Conservation (phyloP, 306 rosid genomes). For the Quercus variabilis region DNA sequence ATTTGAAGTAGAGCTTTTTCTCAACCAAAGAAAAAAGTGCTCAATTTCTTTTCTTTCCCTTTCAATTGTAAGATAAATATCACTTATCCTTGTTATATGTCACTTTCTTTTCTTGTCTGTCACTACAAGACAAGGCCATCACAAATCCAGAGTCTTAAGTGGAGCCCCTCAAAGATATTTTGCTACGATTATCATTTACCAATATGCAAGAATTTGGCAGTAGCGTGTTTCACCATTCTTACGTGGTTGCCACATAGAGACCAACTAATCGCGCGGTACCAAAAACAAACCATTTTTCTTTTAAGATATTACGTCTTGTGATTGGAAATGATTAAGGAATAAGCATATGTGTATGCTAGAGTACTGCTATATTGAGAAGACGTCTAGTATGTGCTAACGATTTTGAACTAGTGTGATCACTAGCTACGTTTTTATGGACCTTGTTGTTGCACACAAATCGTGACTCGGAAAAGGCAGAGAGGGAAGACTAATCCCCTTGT, state of each 20-base stretch:
- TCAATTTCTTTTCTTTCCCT: background rate
- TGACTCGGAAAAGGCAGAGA: too few relatives aligned
- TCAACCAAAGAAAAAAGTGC: background rate
- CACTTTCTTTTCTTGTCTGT: background rate
- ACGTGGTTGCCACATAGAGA: background rate
- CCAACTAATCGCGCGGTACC: background rate
- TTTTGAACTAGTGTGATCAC: too few relatives aligned
- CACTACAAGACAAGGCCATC: background rate
- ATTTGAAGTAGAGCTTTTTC: background rate
- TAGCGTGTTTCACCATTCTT: background rate
- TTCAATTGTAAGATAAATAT: background rate
- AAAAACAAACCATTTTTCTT: background rate
- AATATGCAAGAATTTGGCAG: background rate
- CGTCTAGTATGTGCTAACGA: too few relatives aligned
- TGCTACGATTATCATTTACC: background rate
- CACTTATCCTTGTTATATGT: background rate
- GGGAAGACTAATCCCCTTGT: too few relatives aligned
- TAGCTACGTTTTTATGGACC: too few relatives aligned
- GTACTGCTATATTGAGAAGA: too few relatives aligned
- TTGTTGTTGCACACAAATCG: too few relatives aligned
- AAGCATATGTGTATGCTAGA: too few relatives aligned
- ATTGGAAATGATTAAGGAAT: too few relatives aligned
- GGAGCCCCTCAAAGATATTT: background rate
- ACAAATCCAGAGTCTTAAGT: background rate
- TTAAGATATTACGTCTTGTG: background rate